Evolutionary conservation across 176 grass and related monocot species (phyloP), one percentile per base, ranked within the genome.

Genomic region (Ensete ventricosum): DNA sequence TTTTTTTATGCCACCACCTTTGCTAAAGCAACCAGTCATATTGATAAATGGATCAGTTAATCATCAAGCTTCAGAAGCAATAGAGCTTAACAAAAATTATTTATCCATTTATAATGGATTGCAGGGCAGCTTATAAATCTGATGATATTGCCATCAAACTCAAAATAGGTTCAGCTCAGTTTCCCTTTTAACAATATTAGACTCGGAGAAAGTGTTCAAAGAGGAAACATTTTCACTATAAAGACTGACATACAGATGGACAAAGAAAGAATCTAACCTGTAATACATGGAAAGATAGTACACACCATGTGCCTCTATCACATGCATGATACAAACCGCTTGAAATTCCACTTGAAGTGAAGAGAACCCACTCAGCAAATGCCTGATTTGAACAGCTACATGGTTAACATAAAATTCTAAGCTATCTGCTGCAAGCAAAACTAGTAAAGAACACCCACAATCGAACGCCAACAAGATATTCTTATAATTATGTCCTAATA

Each of bases 331-430:
- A 93, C 64, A 98, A 76, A 53, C 83, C 87, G 71, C 94, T 98
- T 64, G 88, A 93, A 85, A 98, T 89, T 77, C 94, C 94, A 78
- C 90, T 98, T 27, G 94, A 93, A 11, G 88, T 98, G 77, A 83
- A 97, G 80, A 98, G 84, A 75, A 98, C 86, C 94, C 90, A 98
- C 81, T 98, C 94, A 80, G 94, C 84, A 80, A 93, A 93, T 64
- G 88, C 94, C 94, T 98, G 64, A 70, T 53, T 79, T 54, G 59
- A 64, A 74, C 14, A 64, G 12, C 20, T 24, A 64, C 16, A 11
- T 3, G 9, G 51, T 55, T 26, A 73, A 55, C 16, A 20, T 51
- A n/a, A 21, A 11, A 21, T 12, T 43, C 14, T 62, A 14, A 62
- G 20, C 57, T 19, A 62, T 62, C 20, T 14, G 17, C 14, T 17